Conservation (phyloP, 75 land plant genomes). For the Gnetum montanum region DNA sequence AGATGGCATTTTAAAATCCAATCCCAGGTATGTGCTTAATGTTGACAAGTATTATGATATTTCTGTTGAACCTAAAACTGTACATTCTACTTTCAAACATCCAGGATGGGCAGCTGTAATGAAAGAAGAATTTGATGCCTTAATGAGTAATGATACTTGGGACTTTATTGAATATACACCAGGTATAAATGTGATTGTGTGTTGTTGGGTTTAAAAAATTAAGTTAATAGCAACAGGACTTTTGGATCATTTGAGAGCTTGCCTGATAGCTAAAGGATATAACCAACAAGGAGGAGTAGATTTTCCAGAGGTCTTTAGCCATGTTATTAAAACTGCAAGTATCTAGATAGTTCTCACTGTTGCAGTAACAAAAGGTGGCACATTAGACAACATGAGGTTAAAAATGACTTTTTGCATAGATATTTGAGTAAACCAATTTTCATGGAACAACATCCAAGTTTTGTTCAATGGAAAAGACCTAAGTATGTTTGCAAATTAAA, state of each 20-base stretch:
- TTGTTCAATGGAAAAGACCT: too few species aligned
- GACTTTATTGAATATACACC: neutral
- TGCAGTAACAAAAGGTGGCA: too few species aligned
- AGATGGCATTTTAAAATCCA: neutral
- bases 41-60: neutral
- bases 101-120: neutral
- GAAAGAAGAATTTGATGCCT: constrained; percentile 1
- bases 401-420: too few species aligned
- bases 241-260: neutral
- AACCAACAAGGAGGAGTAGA: too few species aligned
- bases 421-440: too few species aligned
- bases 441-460: too few species aligned
- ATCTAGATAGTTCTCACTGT: too few species aligned
- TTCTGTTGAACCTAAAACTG: neutral
- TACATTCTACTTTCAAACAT: neutral
- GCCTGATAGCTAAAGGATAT: too few species aligned
- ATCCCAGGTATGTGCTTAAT: neutral
- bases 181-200: neutral
- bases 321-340: too few species aligned
- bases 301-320: too few species aligned
- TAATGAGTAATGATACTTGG: neutral
- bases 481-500: too few species aligned
- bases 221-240: neutral
- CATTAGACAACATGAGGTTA: too few species aligned
- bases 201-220: neutral